These are phyloP conservation scores for Pseudocercospora vitis DNA, from an alignment of 2,329 filamentous ascomycete genomes.

Conservation along the genomic window DNA sequence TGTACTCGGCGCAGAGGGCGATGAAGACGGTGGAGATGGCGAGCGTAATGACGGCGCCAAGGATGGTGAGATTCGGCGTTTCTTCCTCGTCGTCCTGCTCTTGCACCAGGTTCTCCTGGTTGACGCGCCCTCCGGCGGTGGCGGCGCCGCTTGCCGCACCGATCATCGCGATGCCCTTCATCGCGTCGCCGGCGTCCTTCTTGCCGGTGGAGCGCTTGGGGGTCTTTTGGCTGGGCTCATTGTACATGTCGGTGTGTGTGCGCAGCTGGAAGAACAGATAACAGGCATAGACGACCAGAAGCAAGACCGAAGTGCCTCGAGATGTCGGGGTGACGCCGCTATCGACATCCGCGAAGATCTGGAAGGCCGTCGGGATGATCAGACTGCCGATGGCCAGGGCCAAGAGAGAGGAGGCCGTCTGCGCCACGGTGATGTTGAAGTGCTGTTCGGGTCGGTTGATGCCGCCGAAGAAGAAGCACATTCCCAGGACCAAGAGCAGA, in stretches of 20 bases:
- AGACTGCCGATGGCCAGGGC: constrained; percentile 76
- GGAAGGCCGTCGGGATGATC: constrained; percentile 88
- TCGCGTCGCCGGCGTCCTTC: constrained; percentile 52
- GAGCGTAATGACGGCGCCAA: constrained; percentile 71
- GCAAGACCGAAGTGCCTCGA: constrained; percentile 73
- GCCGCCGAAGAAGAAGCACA: constrained; percentile 88
- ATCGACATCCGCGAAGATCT: constrained; percentile 47
- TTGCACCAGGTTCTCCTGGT: constrained; percentile 50
- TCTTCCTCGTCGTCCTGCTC: constrained; percentile 60
- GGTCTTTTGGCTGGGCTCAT: constrained; percentile 74
- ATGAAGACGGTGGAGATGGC: constrained; percentile 73
- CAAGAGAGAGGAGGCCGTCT: constrained; percentile 80
- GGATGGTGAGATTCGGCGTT: constrained; percentile 69
- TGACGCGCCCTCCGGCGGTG: constrained; percentile 51
- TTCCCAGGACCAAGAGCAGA: constrained; percentile 81
- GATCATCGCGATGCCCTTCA: constrained; percentile 53
- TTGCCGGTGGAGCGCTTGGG: constrained; percentile 55
- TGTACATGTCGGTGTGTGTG: constrained; percentile 79
- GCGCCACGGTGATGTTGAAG: constrained; percentile 90
- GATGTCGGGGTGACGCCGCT: constrained; percentile 52
- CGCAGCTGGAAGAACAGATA: constrained; percentile 92
- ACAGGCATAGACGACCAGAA: constrained; percentile 77
- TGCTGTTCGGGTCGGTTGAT: constrained; percentile 75
- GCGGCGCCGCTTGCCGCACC: constrained; percentile 55
- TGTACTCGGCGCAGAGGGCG: constrained; percentile 70